phyloP scores from a whole-genome alignment of 2,329 filamentous ascomycete genomes.

The Ophiosphaerella narmari region DNA sequence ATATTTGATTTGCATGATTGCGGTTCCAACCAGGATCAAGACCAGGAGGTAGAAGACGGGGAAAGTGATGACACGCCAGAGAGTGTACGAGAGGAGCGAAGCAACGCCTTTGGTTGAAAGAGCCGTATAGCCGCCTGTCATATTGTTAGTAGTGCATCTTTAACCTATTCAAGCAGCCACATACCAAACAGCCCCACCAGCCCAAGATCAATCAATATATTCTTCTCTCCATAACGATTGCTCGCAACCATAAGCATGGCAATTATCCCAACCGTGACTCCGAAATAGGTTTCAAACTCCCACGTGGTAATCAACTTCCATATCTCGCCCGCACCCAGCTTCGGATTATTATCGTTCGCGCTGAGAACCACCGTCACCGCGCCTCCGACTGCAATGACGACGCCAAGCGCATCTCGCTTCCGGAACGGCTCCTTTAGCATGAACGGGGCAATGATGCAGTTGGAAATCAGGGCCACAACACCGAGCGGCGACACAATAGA shows the following conservation, averaged over 20 bases:
- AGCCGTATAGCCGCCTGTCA: slow-evolving; percentile 85
- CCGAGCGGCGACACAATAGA: slow-evolving; percentile 96
- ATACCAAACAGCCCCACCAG: slow-evolving; percentile 91
- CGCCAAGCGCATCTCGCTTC: slow-evolving; percentile 81
- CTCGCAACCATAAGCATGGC: slow-evolving; percentile 79
- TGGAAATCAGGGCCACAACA: slow-evolving; percentile 94
- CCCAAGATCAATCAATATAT: slow-evolving; percentile 88
- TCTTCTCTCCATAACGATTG: slow-evolving; percentile 79
- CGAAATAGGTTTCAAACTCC: slow-evolving; percentile 91
- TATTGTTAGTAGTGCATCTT: slow-evolving; percentile 17
- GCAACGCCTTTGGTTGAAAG: slow-evolving; percentile 95
- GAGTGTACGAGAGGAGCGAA: slow-evolving; percentile 87
- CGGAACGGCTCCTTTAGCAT: slow-evolving; percentile 92
- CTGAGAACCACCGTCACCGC: slow-evolving; percentile 93
- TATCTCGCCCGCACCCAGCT: slow-evolving; percentile 87
- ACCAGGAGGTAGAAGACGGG: slow-evolving; percentile 90
- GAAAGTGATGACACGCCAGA: slow-evolving; percentile 87
- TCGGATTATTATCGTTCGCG: slow-evolving; percentile 85
- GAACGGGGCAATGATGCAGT: slow-evolving; percentile 93
- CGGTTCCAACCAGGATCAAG: slow-evolving; percentile 77
- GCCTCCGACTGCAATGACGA: slow-evolving; percentile 82
- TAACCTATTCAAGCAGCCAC: slow-evolving; percentile 1
- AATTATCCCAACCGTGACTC: slow-evolving; percentile 75
- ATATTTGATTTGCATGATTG: slow-evolving; percentile 96
- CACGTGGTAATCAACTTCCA: slow-evolving; percentile 85